These are phyloP conservation scores for Xylaria nigripes DNA, from an alignment of 495 filamentous ascomycete species.

Conservation along the genomic window DNA sequence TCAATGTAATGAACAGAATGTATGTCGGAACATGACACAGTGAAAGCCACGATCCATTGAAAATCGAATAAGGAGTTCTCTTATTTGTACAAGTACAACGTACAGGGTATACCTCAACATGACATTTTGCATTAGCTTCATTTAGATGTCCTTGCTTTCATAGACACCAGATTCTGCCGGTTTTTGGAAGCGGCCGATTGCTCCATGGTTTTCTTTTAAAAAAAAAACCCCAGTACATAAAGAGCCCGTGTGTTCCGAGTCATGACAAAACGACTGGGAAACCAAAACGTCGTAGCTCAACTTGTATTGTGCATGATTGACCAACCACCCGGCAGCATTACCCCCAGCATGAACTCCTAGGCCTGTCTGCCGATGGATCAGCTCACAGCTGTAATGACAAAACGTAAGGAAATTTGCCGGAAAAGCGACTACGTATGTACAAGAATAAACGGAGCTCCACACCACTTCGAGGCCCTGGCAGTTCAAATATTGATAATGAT, in stretches of 20 bases:
- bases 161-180: background rate
- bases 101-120: slow-evolving; percentile 7
- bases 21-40: background rate
- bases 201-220: background rate
- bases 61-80: background rate
- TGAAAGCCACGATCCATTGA: no score
- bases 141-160: background rate
- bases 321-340: slow-evolving; percentile 4
- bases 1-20: background rate
- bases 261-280: background rate
- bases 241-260: background rate
- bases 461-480: background rate
- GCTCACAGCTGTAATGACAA: slow-evolving; percentile 14
- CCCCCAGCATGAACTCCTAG: slow-evolving; percentile 24
- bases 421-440: slow-evolving; percentile 25
- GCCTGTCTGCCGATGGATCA: slow-evolving; percentile 19
- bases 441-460: slow-evolving; percentile 18
- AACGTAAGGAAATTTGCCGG: slow-evolving; percentile 16
- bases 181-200: background rate
- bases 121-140: background rate
- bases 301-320: slow-evolving; percentile 3
- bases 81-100: background rate
- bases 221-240: no score
- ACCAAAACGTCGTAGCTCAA: slow-evolving; percentile 4
- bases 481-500: background rate